phyloP scores from a whole-genome alignment of 163 green algal species.

The Prototheca cutis region DNA sequence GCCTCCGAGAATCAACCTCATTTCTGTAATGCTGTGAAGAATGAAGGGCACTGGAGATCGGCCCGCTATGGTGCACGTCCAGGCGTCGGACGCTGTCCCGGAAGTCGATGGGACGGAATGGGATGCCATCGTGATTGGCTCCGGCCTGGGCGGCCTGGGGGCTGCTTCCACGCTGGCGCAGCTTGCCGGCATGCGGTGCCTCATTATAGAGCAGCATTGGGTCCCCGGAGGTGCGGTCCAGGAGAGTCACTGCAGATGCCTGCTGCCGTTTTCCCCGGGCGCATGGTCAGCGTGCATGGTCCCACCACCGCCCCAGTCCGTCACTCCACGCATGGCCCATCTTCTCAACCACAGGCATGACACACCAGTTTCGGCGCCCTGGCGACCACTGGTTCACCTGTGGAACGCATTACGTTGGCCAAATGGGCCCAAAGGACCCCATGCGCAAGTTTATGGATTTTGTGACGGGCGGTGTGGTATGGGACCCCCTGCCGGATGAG shows the following conservation, averaged over 20 bases:
- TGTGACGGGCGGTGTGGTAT: neutral
- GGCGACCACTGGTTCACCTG: neutral
- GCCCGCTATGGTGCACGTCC: neutral
- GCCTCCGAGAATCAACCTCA: too few species aligned
- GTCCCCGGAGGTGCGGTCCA: neutral
- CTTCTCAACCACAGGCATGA: neutral
- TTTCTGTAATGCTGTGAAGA: too few species aligned
- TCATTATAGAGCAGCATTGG: constrained; percentile 1
- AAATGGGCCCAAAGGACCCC: neutral
- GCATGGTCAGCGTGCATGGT: neutral
- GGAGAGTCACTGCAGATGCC: too few species aligned
- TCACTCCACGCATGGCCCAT: neutral
- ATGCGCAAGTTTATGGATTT: constrained; percentile 1
- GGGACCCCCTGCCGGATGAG: neutral
- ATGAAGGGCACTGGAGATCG: neutral
- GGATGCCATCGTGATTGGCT: constrained; percentile 2
- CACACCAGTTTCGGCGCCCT: neutral
- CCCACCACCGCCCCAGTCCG: too few species aligned
- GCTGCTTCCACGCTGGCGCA: neutral
- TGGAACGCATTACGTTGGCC: constrained; percentile 2
- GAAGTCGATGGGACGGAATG: neutral
- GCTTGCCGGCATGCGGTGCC: neutral
- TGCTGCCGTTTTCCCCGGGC: neutral
- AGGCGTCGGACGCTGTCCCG: neutral
- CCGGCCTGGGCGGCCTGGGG: constrained; percentile 1